Evolutionary conservation across 352 stramenopile species (phyloP), one percentile per base, ranked within the genome.

Genomic region (Phytopythium cucurbitacearum): DNA sequence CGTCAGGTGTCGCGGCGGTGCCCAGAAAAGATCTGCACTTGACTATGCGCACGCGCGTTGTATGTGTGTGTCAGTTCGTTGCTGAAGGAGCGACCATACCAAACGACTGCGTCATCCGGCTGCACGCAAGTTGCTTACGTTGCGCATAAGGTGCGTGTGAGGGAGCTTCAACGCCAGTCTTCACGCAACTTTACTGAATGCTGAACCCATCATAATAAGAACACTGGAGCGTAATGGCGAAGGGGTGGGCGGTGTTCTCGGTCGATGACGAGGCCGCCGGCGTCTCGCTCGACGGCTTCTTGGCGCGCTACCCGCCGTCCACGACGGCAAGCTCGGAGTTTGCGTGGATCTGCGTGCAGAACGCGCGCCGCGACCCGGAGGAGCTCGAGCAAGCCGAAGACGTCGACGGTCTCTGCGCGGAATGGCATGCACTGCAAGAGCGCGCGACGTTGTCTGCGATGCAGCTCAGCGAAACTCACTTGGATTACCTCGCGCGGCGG

Each of bases 311-410:
- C 36, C 28, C 48, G 6, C 56, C 48, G 3, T 57, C 56, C 13
- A 16, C 40, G 11, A 44, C 53, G 16, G 15, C 35, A 1, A 21
- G 32, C 15, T 13, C 34, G 12, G 11, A 47, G 3, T 40, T 51
- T 10, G 12, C 34, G 11, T 57, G 56, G 56, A 62, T 62, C 56
- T 51, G 16, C 38, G 44, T 59, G 16, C 10, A 48, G 7, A 39
- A 28, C 32, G 28, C 39, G 16, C 4, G 32, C 8, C 44, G 43
- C 13, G 13, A 59, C 16, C 39, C 38, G 28, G 15, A 28, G 40
- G 2, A 44, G 8, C 34, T 15, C 15, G n/a, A 42, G 9, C 10
- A 12, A 37, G 43, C 35, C 8, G 48, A 41, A 21, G 56, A 62
- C 13, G 48, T 40, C 32, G 35, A 41, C 8, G 56, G 48, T 1